Evolutionary conservation across 345 rosid genomes (phyloP), one percentile per base, ranked within the genome.

Genomic region (Bruguiera gymnorhiza): DNA sequence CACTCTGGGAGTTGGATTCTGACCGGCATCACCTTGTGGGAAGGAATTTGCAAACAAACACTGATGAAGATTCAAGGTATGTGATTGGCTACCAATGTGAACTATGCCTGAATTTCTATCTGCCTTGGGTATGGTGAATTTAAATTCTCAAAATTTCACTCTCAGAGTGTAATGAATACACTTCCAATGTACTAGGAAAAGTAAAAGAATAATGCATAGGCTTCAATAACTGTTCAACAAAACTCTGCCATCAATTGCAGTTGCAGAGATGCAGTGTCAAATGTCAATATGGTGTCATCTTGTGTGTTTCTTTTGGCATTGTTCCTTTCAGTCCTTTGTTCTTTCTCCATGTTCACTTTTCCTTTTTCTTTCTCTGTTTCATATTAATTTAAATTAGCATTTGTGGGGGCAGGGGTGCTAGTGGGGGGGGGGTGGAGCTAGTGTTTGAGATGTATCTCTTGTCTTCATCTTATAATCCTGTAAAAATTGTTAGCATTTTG

Each of bases 1-100:
- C 90, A 20, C 75, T 92, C 46, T 92, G 98, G 98, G 97, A 96
- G 81, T 76, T 88, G 82, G 83, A 81, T 70, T 85, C 88, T 48
- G 89, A 88, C 67, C 87, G 81, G 75, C 82, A 79, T 62, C 80
- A 76, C 60, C 68, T 70, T 69, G 70, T 78, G 54, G 86, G 83
- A 75, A 56, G 60, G 2, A 56, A 56, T 56, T 30, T 18, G 60
- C 19, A 8, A 21, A 24, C 29, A 56, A 27, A 27, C 31, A 56
- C 9, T 11, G 60, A 56, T 21, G 60, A 24, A 56, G 60, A 56
- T 56, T 56, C 60, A 24, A 56, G 60, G 60, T 56, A 56, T 6
- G 3, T 27, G 29, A 10, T 54, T 24, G 18, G 60, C 60, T 10
- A 24, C 50, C 50, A 3, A 43, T 43, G 50, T 43, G 50, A 43